Conservation (phyloP, 2,329 filamentous ascomycete genomes). For the Pseudogymnoascus sp. region DNA sequence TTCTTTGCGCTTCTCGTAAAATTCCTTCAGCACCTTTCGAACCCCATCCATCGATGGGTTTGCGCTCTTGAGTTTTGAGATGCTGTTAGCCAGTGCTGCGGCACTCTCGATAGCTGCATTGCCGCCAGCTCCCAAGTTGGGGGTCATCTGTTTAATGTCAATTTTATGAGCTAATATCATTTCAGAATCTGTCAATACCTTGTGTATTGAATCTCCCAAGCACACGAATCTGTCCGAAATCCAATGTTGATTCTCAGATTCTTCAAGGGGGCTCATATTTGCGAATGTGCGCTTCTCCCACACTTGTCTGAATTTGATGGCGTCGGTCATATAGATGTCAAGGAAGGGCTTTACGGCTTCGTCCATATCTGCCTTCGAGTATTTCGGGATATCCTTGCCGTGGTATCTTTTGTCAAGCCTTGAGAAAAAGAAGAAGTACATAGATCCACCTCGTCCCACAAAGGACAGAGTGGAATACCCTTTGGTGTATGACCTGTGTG, state of each 20-base stretch:
- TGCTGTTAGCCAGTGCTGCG: conserved; percentile 27
- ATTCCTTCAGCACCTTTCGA: conserved; percentile 10
- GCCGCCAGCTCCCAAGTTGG: conserved; percentile 31
- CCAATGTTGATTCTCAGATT: conserved; percentile 19
- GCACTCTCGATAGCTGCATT: conserved; percentile 34
- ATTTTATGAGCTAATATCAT: neutral
- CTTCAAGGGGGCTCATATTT: conserved; percentile 14
- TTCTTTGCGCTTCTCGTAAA: conserved; percentile 16
- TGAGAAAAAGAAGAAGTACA: conserved; percentile 17
- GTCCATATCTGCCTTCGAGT: conserved; percentile 15
- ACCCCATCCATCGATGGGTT: conserved; percentile 6
- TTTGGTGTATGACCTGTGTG: conserved; percentile 12
- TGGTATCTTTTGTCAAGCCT: conserved; percentile 13
- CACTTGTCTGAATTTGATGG: conserved; percentile 14
- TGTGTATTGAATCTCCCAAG: conserved; percentile 21
- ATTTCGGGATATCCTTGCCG: conserved; percentile 17
- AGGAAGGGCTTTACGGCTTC: conserved; percentile 10
- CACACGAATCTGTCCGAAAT: conserved; percentile 19
- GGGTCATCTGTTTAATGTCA: conserved; percentile 16
- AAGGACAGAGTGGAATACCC: conserved; percentile 13
- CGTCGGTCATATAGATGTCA: conserved; percentile 9
- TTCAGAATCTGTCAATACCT: conserved; percentile 20
- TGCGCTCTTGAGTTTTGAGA: conserved; percentile 3
- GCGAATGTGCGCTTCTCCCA: conserved; percentile 11
- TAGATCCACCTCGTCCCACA: conserved; percentile 12